Evolutionary conservation across 2,329 filamentous ascomycete species (phyloP).

Genomic region (Botrytis byssoidea): DNA sequence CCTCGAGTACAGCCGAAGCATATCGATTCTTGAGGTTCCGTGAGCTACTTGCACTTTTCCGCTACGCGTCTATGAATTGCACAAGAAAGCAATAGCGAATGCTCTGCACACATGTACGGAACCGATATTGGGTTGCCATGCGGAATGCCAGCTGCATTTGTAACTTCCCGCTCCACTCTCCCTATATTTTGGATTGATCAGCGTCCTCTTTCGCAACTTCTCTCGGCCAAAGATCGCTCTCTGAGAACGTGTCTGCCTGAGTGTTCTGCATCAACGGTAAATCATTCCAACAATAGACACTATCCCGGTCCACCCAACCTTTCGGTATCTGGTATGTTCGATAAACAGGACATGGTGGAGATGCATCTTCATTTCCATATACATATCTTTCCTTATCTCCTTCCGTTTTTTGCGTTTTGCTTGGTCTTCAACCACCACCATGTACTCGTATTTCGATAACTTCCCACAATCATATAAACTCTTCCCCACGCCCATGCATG

Average conservation of each 20-base stretch:
- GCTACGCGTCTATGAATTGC: background rate
- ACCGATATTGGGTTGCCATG: too few relatives aligned
- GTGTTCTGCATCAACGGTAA: too few relatives aligned
- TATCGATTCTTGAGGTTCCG: background rate
- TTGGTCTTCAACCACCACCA: background rate
- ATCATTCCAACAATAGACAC: background rate
- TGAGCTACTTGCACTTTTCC: background rate
- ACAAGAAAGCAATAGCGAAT: background rate
- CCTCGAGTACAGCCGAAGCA: background rate
- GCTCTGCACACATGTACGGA: background rate
- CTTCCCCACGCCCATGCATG: background rate
- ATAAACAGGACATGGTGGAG: background rate
- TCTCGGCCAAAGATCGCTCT: background rate
- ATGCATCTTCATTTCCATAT: background rate
- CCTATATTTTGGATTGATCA: background rate
- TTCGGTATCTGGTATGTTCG: background rate
- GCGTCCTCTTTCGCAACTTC: background rate
- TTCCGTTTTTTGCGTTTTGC: background rate
- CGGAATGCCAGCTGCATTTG: background rate
- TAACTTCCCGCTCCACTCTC: background rate
- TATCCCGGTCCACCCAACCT: too few relatives aligned
- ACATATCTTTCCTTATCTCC: background rate
- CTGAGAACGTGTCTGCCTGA: too few relatives aligned
- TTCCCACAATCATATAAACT: background rate
- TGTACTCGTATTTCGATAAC: background rate